A percentile compares a stretch with the other conserved stretches of the same genome.
These are phyloP conservation scores for Cinnamomum micranthum DNA, from an alignment of 164 flowering plant species.

Conservation along the genomic window DNA sequence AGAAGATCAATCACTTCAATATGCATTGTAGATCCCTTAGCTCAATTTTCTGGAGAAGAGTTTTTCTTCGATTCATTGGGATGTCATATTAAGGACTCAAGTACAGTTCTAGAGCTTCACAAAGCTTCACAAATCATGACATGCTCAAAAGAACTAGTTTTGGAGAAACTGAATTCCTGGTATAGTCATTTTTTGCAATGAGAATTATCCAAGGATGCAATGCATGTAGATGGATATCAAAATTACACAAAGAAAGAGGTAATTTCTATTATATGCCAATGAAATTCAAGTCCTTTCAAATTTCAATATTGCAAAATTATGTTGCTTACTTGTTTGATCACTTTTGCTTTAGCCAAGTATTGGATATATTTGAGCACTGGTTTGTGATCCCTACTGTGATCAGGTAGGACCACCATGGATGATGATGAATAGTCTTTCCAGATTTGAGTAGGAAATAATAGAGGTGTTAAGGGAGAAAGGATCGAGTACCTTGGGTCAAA, in stretches of 20 bases:
- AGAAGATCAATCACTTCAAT: neutral
- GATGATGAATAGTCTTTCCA: no score
- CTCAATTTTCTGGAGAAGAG: constrained; percentile 23
- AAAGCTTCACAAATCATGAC: constrained; percentile 59
- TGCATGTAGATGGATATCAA: neutral
- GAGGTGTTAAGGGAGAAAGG: no score
- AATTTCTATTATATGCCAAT: neutral
- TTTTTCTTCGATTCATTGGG: constrained; percentile 14
- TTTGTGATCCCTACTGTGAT: neutral
- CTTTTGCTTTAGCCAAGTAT: neutral
- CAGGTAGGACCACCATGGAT: no score
- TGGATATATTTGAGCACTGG: neutral
- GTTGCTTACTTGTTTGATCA: neutral
- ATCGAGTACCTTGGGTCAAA: no score
- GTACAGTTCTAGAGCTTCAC: constrained; percentile 31
- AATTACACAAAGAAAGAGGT: constrained; percentile 38
- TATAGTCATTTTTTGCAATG: constrained; percentile 19
- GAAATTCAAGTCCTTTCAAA: neutral
- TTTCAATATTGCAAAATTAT: neutral
- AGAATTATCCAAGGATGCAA: constrained; percentile 9
- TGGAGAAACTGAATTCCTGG: constrained; percentile 27
- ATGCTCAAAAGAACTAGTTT: constrained; percentile 26
- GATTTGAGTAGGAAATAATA: no score
- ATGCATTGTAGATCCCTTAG: constrained; percentile 42
- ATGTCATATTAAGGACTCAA: constrained; percentile 8